Evolutionary conservation across 192 early-diverging fungal species (phyloP).

Genomic region (Coemansia aciculifera): DNA sequence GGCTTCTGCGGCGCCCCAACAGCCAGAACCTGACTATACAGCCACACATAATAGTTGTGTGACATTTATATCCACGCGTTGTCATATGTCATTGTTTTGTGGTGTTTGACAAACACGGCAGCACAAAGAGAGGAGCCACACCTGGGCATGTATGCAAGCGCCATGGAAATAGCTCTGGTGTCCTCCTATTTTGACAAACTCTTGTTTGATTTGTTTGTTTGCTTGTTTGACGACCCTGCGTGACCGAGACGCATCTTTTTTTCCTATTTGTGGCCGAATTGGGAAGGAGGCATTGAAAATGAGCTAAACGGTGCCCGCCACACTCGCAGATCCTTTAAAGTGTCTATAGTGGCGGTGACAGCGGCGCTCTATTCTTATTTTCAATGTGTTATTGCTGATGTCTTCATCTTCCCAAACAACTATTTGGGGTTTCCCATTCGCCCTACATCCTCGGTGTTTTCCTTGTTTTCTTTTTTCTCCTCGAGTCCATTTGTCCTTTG

Average conservation of each 20-base stretch:
- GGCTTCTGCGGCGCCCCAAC: neutral
- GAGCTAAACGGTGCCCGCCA: constrained; percentile 3
- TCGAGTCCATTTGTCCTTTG: neutral
- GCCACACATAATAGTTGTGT: neutral
- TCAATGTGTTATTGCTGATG: neutral
- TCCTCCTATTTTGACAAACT: neutral
- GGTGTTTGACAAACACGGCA: neutral
- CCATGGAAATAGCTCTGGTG: neutral
- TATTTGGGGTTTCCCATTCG: neutral
- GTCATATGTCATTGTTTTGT: neutral
- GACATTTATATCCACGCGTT: constrained; percentile 10
- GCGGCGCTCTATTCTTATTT: neutral
- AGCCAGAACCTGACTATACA: constrained; percentile 2
- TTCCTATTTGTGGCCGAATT: neutral
- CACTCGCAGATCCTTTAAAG: constrained; percentile 7
- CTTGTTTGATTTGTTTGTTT: constrained; percentile 6
- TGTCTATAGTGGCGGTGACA: constrained; percentile 4
- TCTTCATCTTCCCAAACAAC: neutral
- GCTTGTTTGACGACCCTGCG: constrained; percentile 8
- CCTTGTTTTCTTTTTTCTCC: neutral
- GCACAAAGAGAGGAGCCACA: constrained; percentile 7
- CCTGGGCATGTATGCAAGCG: constrained; percentile 9
- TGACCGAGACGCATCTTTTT: neutral
- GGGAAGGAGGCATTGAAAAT: constrained; percentile 10
- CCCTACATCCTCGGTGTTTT: neutral